Evolutionary conservation across 257 asterid genomes (phyloP).

Genomic region (Salvia rosmarinus): DNA sequence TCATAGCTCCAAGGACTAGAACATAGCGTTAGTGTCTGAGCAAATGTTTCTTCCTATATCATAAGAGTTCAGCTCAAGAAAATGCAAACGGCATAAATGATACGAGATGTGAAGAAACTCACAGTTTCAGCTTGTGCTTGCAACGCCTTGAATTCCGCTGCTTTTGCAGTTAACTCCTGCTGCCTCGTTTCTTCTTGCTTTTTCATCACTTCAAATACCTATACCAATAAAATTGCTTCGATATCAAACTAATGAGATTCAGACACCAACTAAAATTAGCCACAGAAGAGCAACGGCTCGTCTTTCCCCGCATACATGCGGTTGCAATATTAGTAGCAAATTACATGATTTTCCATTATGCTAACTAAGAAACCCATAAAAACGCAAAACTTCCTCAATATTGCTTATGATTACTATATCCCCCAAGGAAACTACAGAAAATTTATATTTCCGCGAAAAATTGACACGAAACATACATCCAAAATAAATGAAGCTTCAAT

Average conservation of each 20-base stretch:
- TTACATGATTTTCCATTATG: neutral
- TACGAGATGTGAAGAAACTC: slow-evolving; percentile 35
- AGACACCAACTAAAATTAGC: slow-evolving; percentile 11
- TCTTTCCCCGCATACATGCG: neutral
- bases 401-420: neutral
- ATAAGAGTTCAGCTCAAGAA: slow-evolving; percentile 4
- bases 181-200: slow-evolving; percentile 92
- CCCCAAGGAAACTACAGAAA: neutral
- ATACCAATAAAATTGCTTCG: slow-evolving; percentile 30
- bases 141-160: slow-evolving; percentile 78
- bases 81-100: slow-evolving; percentile 11
- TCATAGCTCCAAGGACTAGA: slow-evolving; percentile 1
- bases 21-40: neutral
- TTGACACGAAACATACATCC: neutral
- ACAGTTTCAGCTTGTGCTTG: slow-evolving; percentile 90
- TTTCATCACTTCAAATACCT: slow-evolving; percentile 72
- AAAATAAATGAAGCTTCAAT: slow-evolving; percentile 9
- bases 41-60: neutral
- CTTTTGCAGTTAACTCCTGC: slow-evolving; percentile 60
- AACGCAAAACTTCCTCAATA: neutral
- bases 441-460: neutral
- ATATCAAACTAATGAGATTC: slow-evolving; percentile 2
- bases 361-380: neutral
- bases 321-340: neutral
- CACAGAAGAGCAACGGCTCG: neutral